These are phyloP conservation scores for Aureobasidium lini DNA, from an alignment of 2,329 filamentous ascomycete genomes.

Conservation along the genomic window DNA sequence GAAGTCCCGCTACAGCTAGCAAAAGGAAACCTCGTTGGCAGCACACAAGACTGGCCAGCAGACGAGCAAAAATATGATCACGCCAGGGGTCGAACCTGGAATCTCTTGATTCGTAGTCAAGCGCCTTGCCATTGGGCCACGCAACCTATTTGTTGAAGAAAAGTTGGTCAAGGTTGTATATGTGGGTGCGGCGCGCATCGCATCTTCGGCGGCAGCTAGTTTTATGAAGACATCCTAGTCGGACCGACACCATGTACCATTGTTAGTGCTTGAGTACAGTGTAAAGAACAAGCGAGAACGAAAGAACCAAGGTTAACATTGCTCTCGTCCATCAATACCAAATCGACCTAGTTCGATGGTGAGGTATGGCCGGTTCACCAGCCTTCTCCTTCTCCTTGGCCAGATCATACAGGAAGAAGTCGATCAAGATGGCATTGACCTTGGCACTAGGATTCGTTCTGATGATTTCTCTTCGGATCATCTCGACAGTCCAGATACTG, in stretches of 20 bases:
- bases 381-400: conserved; percentile 72
- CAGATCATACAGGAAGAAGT: conserved; percentile 94
- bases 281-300: not conserved
- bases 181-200: too few relatives aligned
- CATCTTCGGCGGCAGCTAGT: not conserved
- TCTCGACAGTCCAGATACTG: conserved; percentile 92
- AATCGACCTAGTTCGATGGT: conserved; percentile 86
- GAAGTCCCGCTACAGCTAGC: not conserved
- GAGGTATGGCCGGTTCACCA: conserved; percentile 54
- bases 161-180: too few relatives aligned
- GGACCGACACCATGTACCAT: not conserved
- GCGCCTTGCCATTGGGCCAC: conserved; percentile 52
- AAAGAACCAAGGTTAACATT: not conserved
- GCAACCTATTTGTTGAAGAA: conserved; percentile 16
- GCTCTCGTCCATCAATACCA: conserved; percentile 60
- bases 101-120: conserved; percentile 43
- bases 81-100: conserved; percentile 18
- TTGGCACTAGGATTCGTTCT: conserved; percentile 60
- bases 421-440: conserved; percentile 84
- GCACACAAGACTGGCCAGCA: not conserved
- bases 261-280: too few relatives aligned
- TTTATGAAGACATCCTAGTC: not conserved
- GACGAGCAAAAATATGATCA: conserved; percentile 12
- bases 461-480: conserved; percentile 75
- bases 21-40: not conserved